Evolutionary conservation across 768 basidiomycete genomes (phyloP).

Genomic region (Russula olivacea): DNA sequence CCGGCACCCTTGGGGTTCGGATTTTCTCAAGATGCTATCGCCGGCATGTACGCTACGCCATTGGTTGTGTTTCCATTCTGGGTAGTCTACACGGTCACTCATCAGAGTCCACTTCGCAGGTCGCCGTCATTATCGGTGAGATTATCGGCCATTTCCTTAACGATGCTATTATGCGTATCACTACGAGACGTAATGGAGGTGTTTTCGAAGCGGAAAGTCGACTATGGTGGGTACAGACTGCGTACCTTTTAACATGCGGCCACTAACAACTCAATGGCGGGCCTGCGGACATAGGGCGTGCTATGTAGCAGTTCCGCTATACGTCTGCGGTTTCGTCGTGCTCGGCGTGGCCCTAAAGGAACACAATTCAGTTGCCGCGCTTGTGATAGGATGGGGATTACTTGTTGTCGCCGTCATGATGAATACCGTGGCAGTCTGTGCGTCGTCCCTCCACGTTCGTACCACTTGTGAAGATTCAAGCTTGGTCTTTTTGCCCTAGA

Average conservation of each 20-base stretch:
- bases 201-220: conserved; percentile 53
- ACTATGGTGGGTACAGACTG: conserved; percentile 41
- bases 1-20: conserved; percentile 45
- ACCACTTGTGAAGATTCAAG: conserved; percentile 22
- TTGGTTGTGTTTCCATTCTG: conserved; percentile 36
- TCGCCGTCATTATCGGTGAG: conserved; percentile 49
- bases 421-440: conserved; percentile 59
- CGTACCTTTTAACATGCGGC: neutral
- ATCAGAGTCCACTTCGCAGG: conserved; percentile 27
- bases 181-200: conserved; percentile 42
- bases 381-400: conserved; percentile 66
- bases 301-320: conserved; percentile 53
- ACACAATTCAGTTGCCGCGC: conserved; percentile 45
- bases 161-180: conserved; percentile 42
- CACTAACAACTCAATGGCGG: neutral
- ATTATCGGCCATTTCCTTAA: conserved; percentile 46
- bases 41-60: conserved; percentile 50
- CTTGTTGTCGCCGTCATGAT: conserved; percentile 45
- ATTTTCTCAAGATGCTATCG: conserved; percentile 44
- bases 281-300: conserved; percentile 40
- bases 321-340: conserved; percentile 54
- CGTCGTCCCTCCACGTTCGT: conserved; percentile 28
- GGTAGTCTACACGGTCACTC: neutral
- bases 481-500: conserved; percentile 28
- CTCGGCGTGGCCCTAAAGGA: conserved; percentile 52